Evolutionary conservation across 257 asterid genomes (phyloP).

Genomic region (Solanum habrochaites): DNA sequence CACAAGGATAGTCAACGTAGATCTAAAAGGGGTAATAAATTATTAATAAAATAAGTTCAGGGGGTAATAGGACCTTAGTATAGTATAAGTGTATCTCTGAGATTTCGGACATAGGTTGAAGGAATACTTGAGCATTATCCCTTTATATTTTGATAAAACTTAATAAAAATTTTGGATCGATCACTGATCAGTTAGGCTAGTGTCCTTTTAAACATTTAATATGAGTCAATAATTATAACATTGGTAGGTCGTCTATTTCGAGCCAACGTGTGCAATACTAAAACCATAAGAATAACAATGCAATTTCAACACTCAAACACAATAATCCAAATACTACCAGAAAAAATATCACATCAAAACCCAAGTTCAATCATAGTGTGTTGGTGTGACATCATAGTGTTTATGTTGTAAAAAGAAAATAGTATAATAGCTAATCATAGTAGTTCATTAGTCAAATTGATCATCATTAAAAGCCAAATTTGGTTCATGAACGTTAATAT

Average conservation of each 20-base stretch:
- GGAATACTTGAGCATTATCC: too few species aligned
- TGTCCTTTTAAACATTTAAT: not conserved
- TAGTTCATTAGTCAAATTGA: not conserved
- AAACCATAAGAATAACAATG: not conserved
- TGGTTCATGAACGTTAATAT: not conserved
- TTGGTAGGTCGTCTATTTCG: not conserved
- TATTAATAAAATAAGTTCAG: too few species aligned
- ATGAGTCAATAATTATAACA: not conserved
- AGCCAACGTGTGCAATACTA: not conserved
- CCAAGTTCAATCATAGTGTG: not conserved
- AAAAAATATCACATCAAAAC: not conserved
- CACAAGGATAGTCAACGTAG: too few species aligned
- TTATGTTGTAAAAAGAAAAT: not conserved
- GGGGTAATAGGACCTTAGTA: too few species aligned
- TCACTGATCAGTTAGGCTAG: too few species aligned
- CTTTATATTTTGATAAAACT: too few species aligned
- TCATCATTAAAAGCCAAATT: not conserved
- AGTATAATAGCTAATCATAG: not conserved
- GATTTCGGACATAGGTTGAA: too few species aligned
- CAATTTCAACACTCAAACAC: not conserved
- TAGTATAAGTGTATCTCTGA: too few species aligned
- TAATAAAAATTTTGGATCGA: too few species aligned
- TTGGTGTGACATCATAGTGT: not conserved
- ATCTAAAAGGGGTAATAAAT: too few species aligned
- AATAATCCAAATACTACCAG: not conserved